These are phyloP conservation scores for Arthrinium puccinioides DNA, from an alignment of 2,329 filamentous ascomycete genomes.

Conservation along the genomic window DNA sequence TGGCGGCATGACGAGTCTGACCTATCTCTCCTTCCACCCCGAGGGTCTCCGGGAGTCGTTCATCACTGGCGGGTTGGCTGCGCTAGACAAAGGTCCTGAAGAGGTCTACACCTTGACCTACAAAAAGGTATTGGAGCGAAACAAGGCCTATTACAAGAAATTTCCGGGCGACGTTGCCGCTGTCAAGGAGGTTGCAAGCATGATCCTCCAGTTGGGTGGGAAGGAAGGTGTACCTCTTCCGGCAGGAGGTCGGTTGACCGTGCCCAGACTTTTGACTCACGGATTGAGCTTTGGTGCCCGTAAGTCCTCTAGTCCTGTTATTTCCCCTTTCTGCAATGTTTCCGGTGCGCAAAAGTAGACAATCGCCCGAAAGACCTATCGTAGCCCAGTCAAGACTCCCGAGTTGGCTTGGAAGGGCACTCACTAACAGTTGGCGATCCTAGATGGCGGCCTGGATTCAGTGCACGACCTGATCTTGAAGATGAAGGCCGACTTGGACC, in stretches of 20 bases:
- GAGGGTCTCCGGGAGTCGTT: slow-evolving; percentile 77
- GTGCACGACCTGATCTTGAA: slow-evolving; percentile 70
- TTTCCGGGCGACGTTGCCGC: slow-evolving; percentile 71
- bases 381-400: no score
- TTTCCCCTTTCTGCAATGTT: no score
- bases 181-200: slow-evolving; percentile 58
- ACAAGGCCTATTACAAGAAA: slow-evolving; percentile 74
- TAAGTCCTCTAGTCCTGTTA: no score
- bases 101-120: slow-evolving; percentile 70
- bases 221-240: slow-evolving; percentile 52
- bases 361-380: no score
- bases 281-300: slow-evolving; percentile 69
- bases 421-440: no score
- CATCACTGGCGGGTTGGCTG: slow-evolving; percentile 75
- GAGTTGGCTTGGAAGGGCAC: no score
- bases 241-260: slow-evolving; percentile 64
- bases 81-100: slow-evolving; percentile 63
- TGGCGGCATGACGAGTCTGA: slow-evolving; percentile 78
- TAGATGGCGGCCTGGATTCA: slow-evolving; percentile 9
- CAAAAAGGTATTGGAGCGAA: slow-evolving; percentile 62
- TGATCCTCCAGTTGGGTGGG: slow-evolving; percentile 52
- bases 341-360: no score
- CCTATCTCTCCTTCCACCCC: slow-evolving; percentile 76
- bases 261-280: slow-evolving; percentile 67
- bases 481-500: slow-evolving; percentile 64